Percentiles rank a stretch among this genome's conserved stretches.
phyloP scores from a whole-genome alignment of 1,284 basidiomycete species.

The Ustilago cynodontis region DNA sequence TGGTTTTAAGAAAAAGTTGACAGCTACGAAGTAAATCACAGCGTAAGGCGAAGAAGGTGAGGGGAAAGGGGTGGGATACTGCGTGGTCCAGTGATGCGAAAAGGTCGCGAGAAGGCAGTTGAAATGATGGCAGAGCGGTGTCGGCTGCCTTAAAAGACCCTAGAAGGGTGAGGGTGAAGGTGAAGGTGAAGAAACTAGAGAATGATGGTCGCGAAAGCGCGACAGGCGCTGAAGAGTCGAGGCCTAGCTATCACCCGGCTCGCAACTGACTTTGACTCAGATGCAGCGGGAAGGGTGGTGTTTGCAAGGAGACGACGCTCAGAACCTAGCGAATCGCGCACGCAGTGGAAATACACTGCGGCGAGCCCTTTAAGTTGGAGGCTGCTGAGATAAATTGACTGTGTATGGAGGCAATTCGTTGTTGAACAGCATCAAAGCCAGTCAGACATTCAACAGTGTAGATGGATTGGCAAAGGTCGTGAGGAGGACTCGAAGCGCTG shows the following conservation, averaged over 20 bases:
- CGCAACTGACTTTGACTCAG: conserved; percentile 13
- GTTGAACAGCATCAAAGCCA: conserved; percentile 43
- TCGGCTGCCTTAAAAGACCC: conserved; percentile 39
- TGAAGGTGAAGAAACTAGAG: conserved; percentile 2
- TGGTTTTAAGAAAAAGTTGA: neutral
- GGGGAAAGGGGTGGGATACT: neutral
- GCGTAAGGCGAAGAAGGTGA: neutral
- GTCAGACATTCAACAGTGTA: neutral
- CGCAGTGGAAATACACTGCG: neutral
- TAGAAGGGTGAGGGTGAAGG: neutral
- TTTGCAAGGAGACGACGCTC: conserved; percentile 22
- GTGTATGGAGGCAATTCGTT: conserved; percentile 22
- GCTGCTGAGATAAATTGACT: conserved; percentile 19
- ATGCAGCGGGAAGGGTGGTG: conserved; percentile 18
- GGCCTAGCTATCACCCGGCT: conserved; percentile 17
- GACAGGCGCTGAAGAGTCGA: conserved; percentile 28
- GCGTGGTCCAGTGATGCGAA: conserved; percentile 23
- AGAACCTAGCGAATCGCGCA: conserved; percentile 19
- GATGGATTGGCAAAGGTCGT: conserved; percentile 8
- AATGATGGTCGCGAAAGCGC: conserved; percentile 25
- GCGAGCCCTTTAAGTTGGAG: conserved; percentile 20
- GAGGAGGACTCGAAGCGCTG: conserved; percentile 5
- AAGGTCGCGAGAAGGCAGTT: conserved; percentile 27
- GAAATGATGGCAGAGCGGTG: conserved; percentile 47
- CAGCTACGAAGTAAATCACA: no score